Percentiles rank a stretch among this genome's conserved stretches.
These are phyloP conservation scores for Platismatia glauca DNA, from an alignment of 495 filamentous ascomycete genomes.

Conservation along the genomic window DNA sequence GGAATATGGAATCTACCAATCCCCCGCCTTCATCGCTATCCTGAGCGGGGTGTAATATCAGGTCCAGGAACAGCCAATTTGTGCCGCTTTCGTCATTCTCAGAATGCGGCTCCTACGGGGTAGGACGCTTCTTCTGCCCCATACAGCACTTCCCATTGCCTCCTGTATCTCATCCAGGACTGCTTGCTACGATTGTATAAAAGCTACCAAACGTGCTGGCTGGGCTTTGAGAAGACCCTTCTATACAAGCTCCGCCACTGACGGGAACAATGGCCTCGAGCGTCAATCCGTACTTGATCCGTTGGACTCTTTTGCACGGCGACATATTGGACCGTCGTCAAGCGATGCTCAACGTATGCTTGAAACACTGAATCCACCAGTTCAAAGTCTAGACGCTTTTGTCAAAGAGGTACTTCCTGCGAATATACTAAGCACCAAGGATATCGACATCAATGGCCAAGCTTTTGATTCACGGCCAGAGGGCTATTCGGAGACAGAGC, in stretches of 20 bases:
- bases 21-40: background rate
- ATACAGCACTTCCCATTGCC: background rate
- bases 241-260: constrained; percentile 14
- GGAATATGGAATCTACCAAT: background rate
- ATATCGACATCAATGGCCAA: constrained; percentile 41
- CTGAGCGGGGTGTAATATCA: background rate
- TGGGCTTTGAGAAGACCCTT: constrained; percentile 10
- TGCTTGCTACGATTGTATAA: constrained; percentile 13
- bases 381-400: constrained; percentile 70
- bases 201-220: background rate
- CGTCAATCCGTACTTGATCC: constrained; percentile 27
- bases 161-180: constrained; percentile 5
- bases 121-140: constrained; percentile 7
- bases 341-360: constrained; percentile 72
- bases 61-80: background rate
- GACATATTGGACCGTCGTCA: constrained; percentile 90
- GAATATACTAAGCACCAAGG: constrained; percentile 66
- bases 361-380: constrained; percentile 66
- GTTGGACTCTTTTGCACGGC: constrained; percentile 62
- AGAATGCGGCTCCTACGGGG: constrained; percentile 7
- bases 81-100: background rate
- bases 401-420: constrained; percentile 76
- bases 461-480: constrained; percentile 39
- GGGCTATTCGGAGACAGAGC: constrained; percentile 57
- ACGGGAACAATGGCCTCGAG: constrained; percentile 8